phyloP scores from a whole-genome alignment of 148 eudicot species.

The Rhododendron ferrugineum region DNA sequence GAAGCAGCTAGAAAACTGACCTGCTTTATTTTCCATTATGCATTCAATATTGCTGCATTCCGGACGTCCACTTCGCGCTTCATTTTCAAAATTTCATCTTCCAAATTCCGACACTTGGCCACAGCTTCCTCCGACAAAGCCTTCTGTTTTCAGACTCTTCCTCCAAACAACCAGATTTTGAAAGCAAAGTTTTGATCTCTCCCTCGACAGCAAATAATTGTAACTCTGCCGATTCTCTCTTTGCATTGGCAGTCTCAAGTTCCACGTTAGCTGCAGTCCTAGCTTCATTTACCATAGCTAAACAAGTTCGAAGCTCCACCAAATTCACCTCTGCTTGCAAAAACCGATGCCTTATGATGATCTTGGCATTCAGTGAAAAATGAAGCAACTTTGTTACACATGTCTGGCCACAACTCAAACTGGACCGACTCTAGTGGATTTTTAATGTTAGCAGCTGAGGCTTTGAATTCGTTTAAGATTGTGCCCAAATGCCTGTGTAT shows the following conservation, averaged over 20 bases:
- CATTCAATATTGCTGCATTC: conserved; percentile 3
- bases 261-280: conserved; percentile 23
- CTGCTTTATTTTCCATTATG: conserved; percentile 12
- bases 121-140: conserved; percentile 1
- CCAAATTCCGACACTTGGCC: too few relatives aligned
- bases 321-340: conserved; percentile 29
- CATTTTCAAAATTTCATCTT: too few relatives aligned
- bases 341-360: conserved; percentile 24
- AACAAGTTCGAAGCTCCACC: conserved; percentile 47
- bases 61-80: conserved; percentile 33
- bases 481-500: too few relatives aligned
- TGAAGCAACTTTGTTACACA: too few relatives aligned
- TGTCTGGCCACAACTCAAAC: too few relatives aligned
- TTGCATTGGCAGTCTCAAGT: conserved; percentile 30
- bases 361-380: conserved; percentile 24
- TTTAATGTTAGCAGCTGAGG: too few relatives aligned
- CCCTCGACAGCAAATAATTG: conserved; percentile 31
- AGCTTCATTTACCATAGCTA: conserved; percentile 35
- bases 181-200: conserved; percentile 18
- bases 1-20: too few relatives aligned
- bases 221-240: conserved; percentile 37
- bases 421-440: too few relatives aligned
- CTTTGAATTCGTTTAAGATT: too few relatives aligned
- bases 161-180: too few relatives aligned
- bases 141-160: conserved; percentile 33